Evolutionary conservation across 2,329 filamentous ascomycete genomes (phyloP).

Genomic region (Colletotrichum lindemuthianum): DNA sequence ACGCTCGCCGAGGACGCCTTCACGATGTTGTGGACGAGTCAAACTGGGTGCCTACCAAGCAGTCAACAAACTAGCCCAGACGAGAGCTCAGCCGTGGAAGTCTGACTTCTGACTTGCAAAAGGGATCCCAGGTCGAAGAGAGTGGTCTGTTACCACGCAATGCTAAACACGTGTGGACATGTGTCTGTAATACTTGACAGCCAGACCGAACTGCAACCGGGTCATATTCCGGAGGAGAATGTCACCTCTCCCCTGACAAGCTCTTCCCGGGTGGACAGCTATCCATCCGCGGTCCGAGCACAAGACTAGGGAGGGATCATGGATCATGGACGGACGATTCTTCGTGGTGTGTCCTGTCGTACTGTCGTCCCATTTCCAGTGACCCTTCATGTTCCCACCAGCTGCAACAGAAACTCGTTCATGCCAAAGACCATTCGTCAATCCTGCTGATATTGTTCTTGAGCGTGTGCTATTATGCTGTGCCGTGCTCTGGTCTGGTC

Average conservation of each 20-base stretch:
- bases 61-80: conserved; percentile 17
- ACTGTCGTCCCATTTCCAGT: conserved; percentile 20
- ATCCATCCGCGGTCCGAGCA: conserved; percentile 23
- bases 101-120: not conserved
- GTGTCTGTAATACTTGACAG: not conserved
- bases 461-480: no score
- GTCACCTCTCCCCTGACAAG: conserved; percentile 24
- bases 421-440: not conserved
- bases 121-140: not conserved
- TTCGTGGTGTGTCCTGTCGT: conserved; percentile 3
- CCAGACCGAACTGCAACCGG: not conserved
- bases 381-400: not conserved
- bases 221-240: conserved; percentile 18
- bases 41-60: conserved; percentile 1
- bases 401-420: not conserved
- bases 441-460: not conserved
- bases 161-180: conserved; percentile 4
- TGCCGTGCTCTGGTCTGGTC: not conserved
- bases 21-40: conserved; percentile 4
- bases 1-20: not conserved
- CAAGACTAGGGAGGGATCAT: conserved; percentile 12
- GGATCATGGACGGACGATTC: not conserved
- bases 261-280: conserved; percentile 7
- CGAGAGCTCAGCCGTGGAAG: not conserved
- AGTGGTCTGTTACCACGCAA: not conserved